Conservation (phyloP, 2,329 filamentous ascomycete genomes). For the Blastomyces percursus region DNA sequence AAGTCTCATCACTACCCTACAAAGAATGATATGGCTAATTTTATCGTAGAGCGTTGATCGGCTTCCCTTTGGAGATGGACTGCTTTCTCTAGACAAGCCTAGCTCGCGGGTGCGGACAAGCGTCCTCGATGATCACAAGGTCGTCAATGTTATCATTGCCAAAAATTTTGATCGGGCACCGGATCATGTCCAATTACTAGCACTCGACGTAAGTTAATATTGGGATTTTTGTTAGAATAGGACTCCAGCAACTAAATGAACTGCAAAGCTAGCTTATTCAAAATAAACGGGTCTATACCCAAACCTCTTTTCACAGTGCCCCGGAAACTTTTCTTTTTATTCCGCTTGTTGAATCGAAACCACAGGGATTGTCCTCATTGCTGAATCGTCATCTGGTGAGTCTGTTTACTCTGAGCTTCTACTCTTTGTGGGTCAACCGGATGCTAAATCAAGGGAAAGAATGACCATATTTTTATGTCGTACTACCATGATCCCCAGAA, state of each 20-base stretch:
- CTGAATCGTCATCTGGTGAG: constrained; percentile 35
- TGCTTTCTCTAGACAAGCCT: constrained; percentile 14
- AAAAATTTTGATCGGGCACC: constrained; percentile 65
- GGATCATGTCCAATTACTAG: constrained; percentile 73
- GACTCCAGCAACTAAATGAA: constrained; percentile 11
- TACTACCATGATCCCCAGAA: constrained; percentile 68
- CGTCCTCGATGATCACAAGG: constrained; percentile 41
- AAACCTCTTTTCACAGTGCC: constrained; percentile 59
- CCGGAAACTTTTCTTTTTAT: constrained; percentile 73
- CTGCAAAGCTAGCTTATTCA: constrained; percentile 58
- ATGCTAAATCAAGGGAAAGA: constrained; percentile 30
- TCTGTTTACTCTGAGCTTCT: neutral
- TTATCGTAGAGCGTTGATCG: constrained; percentile 8
- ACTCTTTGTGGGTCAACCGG: neutral
- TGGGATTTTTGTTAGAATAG: neutral
- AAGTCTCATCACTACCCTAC: neutral
- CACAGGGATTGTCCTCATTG: constrained; percentile 20
- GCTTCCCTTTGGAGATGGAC: constrained; percentile 15
- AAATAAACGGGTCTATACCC: constrained; percentile 64
- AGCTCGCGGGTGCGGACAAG: constrained; percentile 20
- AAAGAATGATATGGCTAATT: neutral
- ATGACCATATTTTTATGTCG: constrained; percentile 77
- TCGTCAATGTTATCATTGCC: constrained; percentile 75
- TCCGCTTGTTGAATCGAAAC: constrained; percentile 48
- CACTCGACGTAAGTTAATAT: constrained; percentile 40